These are phyloP conservation scores for Pseudonitzschia delicatissima DNA, from an alignment of 108 stramenopile genomes.

Conservation along the genomic window DNA sequence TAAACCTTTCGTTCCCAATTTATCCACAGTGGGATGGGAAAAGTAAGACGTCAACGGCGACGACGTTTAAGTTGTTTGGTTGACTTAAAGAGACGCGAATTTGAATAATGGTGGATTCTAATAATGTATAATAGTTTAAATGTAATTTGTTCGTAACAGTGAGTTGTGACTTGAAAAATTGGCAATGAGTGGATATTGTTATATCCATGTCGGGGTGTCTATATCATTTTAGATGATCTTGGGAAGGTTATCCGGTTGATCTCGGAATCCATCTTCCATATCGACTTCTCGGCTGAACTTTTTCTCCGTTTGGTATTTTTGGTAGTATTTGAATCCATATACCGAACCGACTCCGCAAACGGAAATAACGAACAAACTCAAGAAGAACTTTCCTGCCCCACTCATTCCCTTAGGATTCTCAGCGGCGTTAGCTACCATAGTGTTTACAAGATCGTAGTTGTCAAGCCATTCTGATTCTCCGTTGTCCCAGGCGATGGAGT, in stretches of 20 bases:
- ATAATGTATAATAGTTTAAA: background rate
- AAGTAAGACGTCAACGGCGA: no score
- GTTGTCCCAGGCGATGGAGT: constrained; percentile 1
- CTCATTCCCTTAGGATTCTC: constrained; percentile 5
- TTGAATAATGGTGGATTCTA: no score
- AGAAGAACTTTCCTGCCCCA: background rate
- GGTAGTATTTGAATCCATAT: background rate
- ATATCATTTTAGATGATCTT: constrained; percentile 7
- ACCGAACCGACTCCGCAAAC: background rate
- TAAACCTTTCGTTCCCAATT: no score
- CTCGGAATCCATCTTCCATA: background rate
- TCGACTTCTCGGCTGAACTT: background rate
- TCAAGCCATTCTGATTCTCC: background rate
- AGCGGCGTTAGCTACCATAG: constrained; percentile 6
- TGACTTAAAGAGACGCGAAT: no score
- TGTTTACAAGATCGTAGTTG: background rate
- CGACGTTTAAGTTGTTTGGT: no score
- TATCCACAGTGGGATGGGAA: no score
- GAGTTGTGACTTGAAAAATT: no score
- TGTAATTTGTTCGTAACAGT: no score
- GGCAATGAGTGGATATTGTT: no score
- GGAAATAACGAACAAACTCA: background rate
- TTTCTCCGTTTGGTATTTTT: background rate
- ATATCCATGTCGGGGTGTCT: no score
- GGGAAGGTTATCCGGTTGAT: background rate